A percentile compares a stretch with the other conserved stretches of the same genome.
Conservation (phyloP, 2,329 filamentous ascomycete species). For the Daldinia sp. region DNA sequence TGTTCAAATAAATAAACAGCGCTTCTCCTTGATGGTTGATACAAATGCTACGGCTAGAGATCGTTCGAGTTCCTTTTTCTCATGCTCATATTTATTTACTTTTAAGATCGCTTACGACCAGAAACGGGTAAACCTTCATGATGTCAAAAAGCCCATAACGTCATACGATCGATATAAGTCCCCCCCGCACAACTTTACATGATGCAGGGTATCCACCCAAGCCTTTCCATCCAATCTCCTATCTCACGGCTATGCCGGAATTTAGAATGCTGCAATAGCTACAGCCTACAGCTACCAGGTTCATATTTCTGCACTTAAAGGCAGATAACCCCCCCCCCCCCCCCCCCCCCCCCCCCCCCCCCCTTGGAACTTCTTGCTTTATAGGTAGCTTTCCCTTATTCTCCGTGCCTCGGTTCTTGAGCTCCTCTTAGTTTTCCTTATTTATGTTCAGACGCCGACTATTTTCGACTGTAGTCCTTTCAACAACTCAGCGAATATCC, state of each 20-base stretch:
- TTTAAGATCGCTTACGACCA: background rate
- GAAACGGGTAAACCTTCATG: background rate
- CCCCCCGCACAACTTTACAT: slow-evolving; percentile 22
- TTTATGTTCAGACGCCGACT: slow-evolving; percentile 23
- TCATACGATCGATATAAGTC: slow-evolving; percentile 31
- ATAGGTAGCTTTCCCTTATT: background rate
- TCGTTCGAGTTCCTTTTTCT: background rate
- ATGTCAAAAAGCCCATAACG: slow-evolving; percentile 16
- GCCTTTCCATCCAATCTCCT: slow-evolving; percentile 23
- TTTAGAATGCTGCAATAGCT: background rate
- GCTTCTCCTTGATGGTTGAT: background rate
- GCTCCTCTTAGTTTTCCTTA: background rate
- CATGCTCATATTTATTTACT: background rate
- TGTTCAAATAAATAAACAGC: slow-evolving; percentile 7
- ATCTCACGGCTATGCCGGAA: slow-evolving; percentile 24
- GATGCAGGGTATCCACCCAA: slow-evolving; percentile 19
- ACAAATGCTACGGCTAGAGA: no score
- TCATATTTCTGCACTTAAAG: background rate
- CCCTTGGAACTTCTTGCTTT: background rate
- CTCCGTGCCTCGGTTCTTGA: background rate
- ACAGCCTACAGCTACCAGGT: background rate
- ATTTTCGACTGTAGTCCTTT: background rate
- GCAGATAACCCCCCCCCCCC: background rate
- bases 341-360: background rate
- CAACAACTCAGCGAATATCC: background rate